Conservation (phyloP, 345 rosid genomes). For the Citrus medica region DNA sequence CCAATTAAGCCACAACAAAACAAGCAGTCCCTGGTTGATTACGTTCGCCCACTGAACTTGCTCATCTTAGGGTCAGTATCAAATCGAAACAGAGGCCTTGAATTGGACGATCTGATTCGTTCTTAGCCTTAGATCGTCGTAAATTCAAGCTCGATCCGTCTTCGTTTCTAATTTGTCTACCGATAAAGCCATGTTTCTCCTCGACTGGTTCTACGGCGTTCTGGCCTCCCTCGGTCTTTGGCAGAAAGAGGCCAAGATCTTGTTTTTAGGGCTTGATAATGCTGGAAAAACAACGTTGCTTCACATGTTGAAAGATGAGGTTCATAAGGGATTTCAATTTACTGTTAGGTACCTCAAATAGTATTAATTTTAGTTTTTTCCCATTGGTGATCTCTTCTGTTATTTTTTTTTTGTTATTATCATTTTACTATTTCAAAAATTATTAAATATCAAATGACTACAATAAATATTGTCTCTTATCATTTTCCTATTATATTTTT, state of each 20-base stretch:
- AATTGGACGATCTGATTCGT: constrained; percentile 18
- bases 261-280: constrained; percentile 88
- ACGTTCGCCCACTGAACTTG: not conserved
- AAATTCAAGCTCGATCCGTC: constrained; percentile 15
- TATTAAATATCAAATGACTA: no score
- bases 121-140: constrained; percentile 4
- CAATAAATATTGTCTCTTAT: no score
- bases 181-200: constrained; percentile 44
- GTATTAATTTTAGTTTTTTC: fast-evolving
- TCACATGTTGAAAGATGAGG: constrained; percentile 94
- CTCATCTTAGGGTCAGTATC: constrained; percentile 11
- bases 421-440: no score
- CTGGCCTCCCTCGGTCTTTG: constrained; percentile 76
- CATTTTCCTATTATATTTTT: no score
- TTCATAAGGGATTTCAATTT: constrained; percentile 13
- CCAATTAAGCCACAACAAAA: not conserved
- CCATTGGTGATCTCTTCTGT: not conserved
- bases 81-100: constrained; percentile 4
- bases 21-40: not conserved
- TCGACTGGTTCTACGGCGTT: constrained; percentile 92
- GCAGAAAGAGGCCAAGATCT: constrained; percentile 93
- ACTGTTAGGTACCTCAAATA: not conserved
- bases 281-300: constrained; percentile 92
- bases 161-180: not conserved
- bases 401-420: no score